Evolutionary conservation across 371 early-diverging fungal species (phyloP).

Genomic region (Mucor piriformis): DNA sequence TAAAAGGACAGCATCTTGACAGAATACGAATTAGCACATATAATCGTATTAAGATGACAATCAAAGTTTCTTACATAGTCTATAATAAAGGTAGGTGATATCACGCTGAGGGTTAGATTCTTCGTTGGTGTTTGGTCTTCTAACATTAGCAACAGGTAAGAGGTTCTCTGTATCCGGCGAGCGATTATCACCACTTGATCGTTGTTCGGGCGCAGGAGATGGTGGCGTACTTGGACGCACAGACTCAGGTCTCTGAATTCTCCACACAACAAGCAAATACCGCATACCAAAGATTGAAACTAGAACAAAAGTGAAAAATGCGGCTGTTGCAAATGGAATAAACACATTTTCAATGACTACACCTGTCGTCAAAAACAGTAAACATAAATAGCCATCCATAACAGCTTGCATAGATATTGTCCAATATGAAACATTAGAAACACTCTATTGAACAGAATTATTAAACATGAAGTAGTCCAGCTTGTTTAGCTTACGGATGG

Average conservation of each 20-base stretch:
- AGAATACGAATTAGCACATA: neutral
- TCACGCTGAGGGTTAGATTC: constrained; percentile 25
- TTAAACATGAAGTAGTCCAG: neutral
- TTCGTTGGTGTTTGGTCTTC: constrained; percentile 21
- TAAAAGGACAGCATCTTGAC: constrained; percentile 59
- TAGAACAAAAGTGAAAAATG: constrained; percentile 73
- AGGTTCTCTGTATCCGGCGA: constrained; percentile 8
- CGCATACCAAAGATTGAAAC: constrained; percentile 76
- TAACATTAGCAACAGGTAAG: constrained; percentile 19
- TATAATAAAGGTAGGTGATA: constrained; percentile 25
- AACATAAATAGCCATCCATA: constrained; percentile 71
- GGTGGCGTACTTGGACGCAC: constrained; percentile 29
- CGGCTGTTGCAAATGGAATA: constrained; percentile 66
- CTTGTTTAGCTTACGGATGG: constrained; percentile 56
- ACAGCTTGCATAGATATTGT: constrained; percentile 71
- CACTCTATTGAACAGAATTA: constrained; percentile 36
- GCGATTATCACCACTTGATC: neutral
- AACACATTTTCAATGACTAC: constrained; percentile 62
- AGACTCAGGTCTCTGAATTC: constrained; percentile 69
- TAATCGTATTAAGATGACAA: neutral
- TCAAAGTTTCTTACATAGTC: constrained; percentile 21
- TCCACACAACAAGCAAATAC: constrained; percentile 72
- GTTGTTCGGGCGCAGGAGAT: constrained; percentile 12
- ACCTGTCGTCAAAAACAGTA: constrained; percentile 67
- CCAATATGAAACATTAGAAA: constrained; percentile 78